Conservation (phyloP, 73 alveolate genomes). For the Paramecium sonneborni region DNA sequence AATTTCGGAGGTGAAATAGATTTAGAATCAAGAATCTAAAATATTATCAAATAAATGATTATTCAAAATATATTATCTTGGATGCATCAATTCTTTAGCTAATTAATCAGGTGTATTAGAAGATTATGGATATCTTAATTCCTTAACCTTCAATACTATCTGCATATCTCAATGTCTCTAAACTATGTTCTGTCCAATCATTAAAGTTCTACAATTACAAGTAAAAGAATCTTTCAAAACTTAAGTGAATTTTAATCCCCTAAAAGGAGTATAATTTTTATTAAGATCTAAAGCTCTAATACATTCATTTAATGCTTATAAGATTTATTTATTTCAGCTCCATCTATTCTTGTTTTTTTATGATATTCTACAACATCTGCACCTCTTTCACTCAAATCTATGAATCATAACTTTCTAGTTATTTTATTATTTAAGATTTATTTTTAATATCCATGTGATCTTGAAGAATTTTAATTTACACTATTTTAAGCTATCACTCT, state of each 20-base stretch:
- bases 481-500: slow-evolving; percentile 79
- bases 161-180: slow-evolving; percentile 99
- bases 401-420: slow-evolving; percentile 71
- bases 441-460: slow-evolving; percentile 71
- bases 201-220: slow-evolving; percentile 99
- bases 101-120: slow-evolving; percentile 62
- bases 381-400: slow-evolving; percentile 99
- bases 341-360: slow-evolving; percentile 94
- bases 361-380: slow-evolving; percentile 97
- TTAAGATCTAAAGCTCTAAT: slow-evolving; percentile 99
- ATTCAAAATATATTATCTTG: slow-evolving; percentile 57
- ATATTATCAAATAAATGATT: slow-evolving; percentile 8
- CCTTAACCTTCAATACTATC: slow-evolving; percentile 85
- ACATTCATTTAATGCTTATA: slow-evolving; percentile 99
- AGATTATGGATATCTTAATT: slow-evolving; percentile 85
- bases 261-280: slow-evolving; percentile 98
- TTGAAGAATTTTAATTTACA: slow-evolving; percentile 71
- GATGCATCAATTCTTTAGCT: slow-evolving; percentile 72
- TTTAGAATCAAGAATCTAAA: not conserved
- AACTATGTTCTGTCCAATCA: slow-evolving; percentile 99
- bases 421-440: slow-evolving; percentile 43
- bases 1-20: slow-evolving; percentile 34
- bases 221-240: slow-evolving; percentile 97
- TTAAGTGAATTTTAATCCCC: slow-evolving; percentile 98
- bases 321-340: slow-evolving; percentile 99